Percentiles rank a stretch among this genome's conserved stretches.
phyloP scores from a whole-genome alignment of 2,329 filamentous ascomycete genomes.

The Colletotrichum filicis region DNA sequence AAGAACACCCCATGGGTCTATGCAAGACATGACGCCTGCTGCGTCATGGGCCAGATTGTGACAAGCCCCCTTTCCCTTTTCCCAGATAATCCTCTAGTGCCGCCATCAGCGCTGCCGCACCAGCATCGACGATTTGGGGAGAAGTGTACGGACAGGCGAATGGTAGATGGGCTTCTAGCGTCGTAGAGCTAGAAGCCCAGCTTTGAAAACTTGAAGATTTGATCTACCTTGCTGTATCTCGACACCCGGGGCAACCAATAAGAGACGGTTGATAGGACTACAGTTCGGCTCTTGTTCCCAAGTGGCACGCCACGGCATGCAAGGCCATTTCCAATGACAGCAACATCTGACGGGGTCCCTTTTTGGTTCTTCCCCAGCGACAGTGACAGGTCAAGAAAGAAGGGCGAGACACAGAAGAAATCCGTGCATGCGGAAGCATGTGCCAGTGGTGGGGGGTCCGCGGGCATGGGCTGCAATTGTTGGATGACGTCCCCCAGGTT shows the following conservation, averaged over 20 bases:
- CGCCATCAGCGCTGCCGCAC: not conserved
- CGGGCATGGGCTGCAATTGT: constrained; percentile 18
- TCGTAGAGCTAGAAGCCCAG: not conserved
- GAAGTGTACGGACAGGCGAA: not conserved
- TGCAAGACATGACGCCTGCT: constrained; percentile 4
- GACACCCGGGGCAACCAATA: constrained; percentile 17
- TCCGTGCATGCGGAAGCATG: constrained; percentile 30
- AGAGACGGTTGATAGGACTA: constrained; percentile 13
- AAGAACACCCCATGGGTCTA: not conserved
- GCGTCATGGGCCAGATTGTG: not conserved
- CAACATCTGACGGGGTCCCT: constrained; percentile 7
- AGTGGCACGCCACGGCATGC: constrained; percentile 23
- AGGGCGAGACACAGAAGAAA: not conserved
- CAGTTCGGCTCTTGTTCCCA: not conserved
- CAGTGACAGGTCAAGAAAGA: not conserved
- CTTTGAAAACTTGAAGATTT: not conserved
- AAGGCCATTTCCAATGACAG: constrained; percentile 23
- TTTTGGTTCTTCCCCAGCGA: not conserved
- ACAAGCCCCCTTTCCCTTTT: not conserved
- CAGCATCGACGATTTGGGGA: not conserved
- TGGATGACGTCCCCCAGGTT: constrained; percentile 30
- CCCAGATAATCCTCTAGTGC: not conserved
- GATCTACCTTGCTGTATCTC: not conserved
- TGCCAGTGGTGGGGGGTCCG: constrained; percentile 24
- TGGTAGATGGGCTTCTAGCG: not conserved